phyloP scores from a whole-genome alignment of 163 green algal species.

The Chloromonas sp. region DNA sequence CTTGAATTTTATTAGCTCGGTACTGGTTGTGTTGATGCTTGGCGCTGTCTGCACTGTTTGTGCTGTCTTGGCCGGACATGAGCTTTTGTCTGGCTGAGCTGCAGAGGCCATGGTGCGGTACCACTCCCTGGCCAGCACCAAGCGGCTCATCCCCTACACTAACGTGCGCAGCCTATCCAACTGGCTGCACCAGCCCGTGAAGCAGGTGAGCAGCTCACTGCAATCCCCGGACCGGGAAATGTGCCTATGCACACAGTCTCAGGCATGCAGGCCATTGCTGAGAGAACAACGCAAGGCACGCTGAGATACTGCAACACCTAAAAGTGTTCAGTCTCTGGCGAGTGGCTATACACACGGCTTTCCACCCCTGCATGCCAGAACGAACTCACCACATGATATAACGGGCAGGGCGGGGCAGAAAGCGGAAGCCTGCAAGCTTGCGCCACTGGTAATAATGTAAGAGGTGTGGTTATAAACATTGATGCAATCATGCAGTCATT shows the following conservation, averaged over 20 bases:
- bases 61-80: too few species aligned
- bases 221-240: not conserved
- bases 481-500: not conserved
- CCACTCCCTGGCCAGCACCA: slow-evolving; percentile 29
- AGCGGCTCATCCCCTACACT: slow-evolving; percentile 36
- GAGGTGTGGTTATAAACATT: not conserved
- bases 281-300: not conserved
- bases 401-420: too few species aligned
- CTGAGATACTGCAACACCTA: not conserved
- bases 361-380: too few species aligned
- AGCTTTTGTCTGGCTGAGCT: not conserved
- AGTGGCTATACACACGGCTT: too few species aligned
- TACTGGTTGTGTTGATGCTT: too few species aligned
- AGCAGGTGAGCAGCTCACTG: slow-evolving; percentile 12
- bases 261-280: too few species aligned
- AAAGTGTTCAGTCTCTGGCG: too few species aligned
- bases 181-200: slow-evolving; percentile 38
- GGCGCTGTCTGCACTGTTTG: too few species aligned
- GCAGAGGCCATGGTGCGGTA: slow-evolving; percentile 38
- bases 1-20: too few species aligned
- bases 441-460: not conserved
- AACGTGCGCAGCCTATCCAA: slow-evolving; percentile 40
- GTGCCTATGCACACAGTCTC: not conserved
- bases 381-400: too few species aligned
- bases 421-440: too few species aligned